A percentile compares a stretch with the other conserved stretches of the same genome.
Conservation (phyloP, 805 yeast genomes). For the Zygoascus biomembranicola region DNA sequence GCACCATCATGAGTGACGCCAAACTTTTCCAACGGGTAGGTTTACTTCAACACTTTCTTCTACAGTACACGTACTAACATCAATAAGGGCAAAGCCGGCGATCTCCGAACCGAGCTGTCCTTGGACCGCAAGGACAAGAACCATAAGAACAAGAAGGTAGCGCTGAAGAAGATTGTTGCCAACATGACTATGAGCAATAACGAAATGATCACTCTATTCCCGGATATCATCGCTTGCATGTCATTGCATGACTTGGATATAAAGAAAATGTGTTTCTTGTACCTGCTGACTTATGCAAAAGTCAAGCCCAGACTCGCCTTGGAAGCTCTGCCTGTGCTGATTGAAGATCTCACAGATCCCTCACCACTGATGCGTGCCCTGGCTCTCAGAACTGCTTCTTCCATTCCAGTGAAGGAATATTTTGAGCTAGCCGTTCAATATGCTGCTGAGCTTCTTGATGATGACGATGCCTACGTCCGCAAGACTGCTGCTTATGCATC, state of each 20-base stretch:
- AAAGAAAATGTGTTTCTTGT: conserved; percentile 64
- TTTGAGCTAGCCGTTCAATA: conserved; percentile 38
- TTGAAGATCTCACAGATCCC: conserved; percentile 42
- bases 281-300: conserved; percentile 50
- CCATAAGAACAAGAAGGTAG: conserved; percentile 32
- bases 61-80: not conserved
- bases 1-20: conserved; percentile 23
- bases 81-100: conserved; percentile 29
- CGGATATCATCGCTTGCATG: conserved; percentile 52
- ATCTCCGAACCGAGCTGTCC: conserved; percentile 28
- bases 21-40: conserved; percentile 23
- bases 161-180: conserved; percentile 67
- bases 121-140: conserved; percentile 30
- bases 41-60: not conserved
- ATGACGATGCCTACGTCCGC: conserved; percentile 51
- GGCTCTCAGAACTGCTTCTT: conserved; percentile 55
- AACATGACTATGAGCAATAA: conserved; percentile 75
- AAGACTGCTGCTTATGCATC: conserved; percentile 64
- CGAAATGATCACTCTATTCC: conserved; percentile 61
- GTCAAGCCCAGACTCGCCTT: conserved; percentile 48
- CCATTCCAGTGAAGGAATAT: conserved; percentile 49
- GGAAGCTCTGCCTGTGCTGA: conserved; percentile 47
- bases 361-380: conserved; percentile 47
- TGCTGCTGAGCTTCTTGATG: conserved; percentile 33
- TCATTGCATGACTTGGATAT: conserved; percentile 53